Percentiles rank a stretch among this genome's conserved stretches.
These are phyloP conservation scores for Combretum micranthum DNA, from an alignment of 345 rosid genomes.

Conservation along the genomic window DNA sequence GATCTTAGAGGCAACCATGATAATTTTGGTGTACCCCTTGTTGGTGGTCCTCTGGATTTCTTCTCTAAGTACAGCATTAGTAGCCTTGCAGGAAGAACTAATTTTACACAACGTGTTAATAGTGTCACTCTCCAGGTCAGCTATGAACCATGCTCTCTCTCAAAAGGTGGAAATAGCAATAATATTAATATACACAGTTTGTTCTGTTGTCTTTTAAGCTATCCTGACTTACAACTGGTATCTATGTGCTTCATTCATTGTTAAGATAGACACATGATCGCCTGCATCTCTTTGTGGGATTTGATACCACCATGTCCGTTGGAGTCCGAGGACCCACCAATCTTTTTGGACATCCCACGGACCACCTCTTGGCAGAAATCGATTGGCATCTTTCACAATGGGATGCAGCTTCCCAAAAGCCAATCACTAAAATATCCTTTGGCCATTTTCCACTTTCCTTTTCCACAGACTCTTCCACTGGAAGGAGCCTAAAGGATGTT, in stretches of 20 bases:
- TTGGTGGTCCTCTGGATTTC: slow-evolving; percentile 66
- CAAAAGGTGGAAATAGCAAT: background rate
- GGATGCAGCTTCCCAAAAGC: slow-evolving; percentile 49
- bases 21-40: slow-evolving; percentile 70
- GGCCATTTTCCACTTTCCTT: slow-evolving; percentile 95
- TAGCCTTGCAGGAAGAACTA: slow-evolving; percentile 53
- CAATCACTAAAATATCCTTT: slow-evolving; percentile 69
- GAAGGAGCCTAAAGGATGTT: slow-evolving; percentile 60
- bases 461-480: slow-evolving; percentile 51
- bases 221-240: no score
- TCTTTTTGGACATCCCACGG: slow-evolving; percentile 92
- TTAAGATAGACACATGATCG: slow-evolving; percentile 42
- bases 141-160: slow-evolving; percentile 4
- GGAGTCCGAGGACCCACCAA: slow-evolving; percentile 95
- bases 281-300: slow-evolving; percentile 74
- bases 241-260: background rate
- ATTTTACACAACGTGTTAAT: slow-evolving; percentile 27
- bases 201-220: no score
- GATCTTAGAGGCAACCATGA: slow-evolving; percentile 97
- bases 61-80: slow-evolving; percentile 79
- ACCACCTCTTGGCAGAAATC: slow-evolving; percentile 50
- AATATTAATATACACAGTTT: slow-evolving; percentile 1
- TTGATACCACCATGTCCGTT: slow-evolving; percentile 71
- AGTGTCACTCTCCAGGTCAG: slow-evolving; percentile 71
- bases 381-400: slow-evolving; percentile 69